A percentile compares a stretch with the other conserved stretches of the same genome.
Evolutionary conservation across 805 yeast species (phyloP).

Genomic region (Sungouiella thailandica): DNA sequence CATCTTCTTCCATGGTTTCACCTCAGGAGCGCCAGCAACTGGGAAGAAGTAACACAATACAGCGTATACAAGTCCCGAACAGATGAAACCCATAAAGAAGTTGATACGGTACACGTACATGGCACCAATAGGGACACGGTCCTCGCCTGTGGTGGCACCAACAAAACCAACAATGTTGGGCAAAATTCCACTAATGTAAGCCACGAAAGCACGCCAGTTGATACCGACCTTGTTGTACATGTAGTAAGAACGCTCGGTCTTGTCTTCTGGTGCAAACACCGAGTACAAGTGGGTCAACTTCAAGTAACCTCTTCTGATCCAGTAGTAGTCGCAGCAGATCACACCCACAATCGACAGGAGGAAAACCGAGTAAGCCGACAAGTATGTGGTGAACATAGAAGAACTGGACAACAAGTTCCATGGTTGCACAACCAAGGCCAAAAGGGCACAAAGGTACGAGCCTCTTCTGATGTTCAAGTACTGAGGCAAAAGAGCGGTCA

Average conservation of each 20-base stretch:
- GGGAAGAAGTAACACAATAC: slow-evolving; percentile 51
- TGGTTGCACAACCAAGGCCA: slow-evolving; percentile 72
- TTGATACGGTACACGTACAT: slow-evolving; percentile 65
- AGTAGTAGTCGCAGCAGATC: slow-evolving; percentile 57
- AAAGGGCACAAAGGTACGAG: slow-evolving; percentile 66
- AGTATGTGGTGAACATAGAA: slow-evolving; percentile 70
- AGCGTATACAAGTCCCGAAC: slow-evolving; percentile 53
- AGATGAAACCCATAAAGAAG: slow-evolving; percentile 70
- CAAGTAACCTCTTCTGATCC: slow-evolving; percentile 67
- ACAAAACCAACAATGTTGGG: slow-evolving; percentile 88
- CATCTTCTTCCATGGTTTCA: slow-evolving; percentile 43
- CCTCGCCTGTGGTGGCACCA: slow-evolving; percentile 68
- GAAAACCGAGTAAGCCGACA: slow-evolving; percentile 79
- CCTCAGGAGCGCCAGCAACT: slow-evolving; percentile 31
- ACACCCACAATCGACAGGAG: slow-evolving; percentile 81
- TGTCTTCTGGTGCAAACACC: slow-evolving; percentile 30
- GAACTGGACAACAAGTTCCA: slow-evolving; percentile 70
- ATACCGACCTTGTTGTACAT: slow-evolving; percentile 58
- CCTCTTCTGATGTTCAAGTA: slow-evolving; percentile 76
- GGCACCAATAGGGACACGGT: slow-evolving; percentile 71
- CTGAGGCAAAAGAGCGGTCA: slow-evolving; percentile 60
- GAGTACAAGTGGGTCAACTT: slow-evolving; percentile 61
- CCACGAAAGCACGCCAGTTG: slow-evolving; percentile 81
- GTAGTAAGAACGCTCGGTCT: slow-evolving; percentile 38
- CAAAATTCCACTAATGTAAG: slow-evolving; percentile 73